Evolutionary conservation across 345 rosid species (phyloP), one percentile per base, ranked within the genome.

Genomic region (Diplotaxis tenuifolia): DNA sequence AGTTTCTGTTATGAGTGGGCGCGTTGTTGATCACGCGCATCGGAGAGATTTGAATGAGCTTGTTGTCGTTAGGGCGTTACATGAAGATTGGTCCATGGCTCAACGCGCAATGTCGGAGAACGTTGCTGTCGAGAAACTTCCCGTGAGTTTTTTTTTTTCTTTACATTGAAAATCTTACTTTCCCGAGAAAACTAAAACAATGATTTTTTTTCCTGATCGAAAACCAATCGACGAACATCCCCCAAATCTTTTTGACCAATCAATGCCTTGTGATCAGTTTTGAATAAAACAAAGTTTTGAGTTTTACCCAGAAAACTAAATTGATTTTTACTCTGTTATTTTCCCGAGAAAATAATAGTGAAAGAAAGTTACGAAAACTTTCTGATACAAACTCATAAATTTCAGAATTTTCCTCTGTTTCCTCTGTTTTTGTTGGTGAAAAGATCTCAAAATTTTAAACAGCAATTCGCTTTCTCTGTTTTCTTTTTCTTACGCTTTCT

Each of bases 41-140:
- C 40, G 73, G 19, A 67, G 73, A 14, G 78, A 75, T 32, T 61
- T 79, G 4, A 84, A 81, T 19, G 87, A 87, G 14, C 54, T 81
- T 3, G 54, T 88, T 61, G 68, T 83, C 11, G 59, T 86, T 12
- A 81, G 82, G 56, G 65, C 86, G 12, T 67, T 86, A 55, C 87
- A 82, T 23, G 87, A 92, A 20, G 97, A 89, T 52, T 65, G 89
- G 87, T 79, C 87, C 2, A 22, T 68, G 68, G 90, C 93, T 65
- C 97, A 95, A 80, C 87, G 81, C 7, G 84, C 77, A 20, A 81
- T 88, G 38, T 18, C 86, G 10, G 91, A 84, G 25, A 71, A 56
- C 10, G 55, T 61, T 4, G 34, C 68, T 57, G 70, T 85, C 42
- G 88, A 89, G 40, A 89, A 85, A 59, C 76, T 83, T 22, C 79